A percentile compares a stretch with the other conserved stretches of the same genome.
phyloP scores from a whole-genome alignment of 2,329 filamentous ascomycete species.

The Colletotrichum costaricense region DNA sequence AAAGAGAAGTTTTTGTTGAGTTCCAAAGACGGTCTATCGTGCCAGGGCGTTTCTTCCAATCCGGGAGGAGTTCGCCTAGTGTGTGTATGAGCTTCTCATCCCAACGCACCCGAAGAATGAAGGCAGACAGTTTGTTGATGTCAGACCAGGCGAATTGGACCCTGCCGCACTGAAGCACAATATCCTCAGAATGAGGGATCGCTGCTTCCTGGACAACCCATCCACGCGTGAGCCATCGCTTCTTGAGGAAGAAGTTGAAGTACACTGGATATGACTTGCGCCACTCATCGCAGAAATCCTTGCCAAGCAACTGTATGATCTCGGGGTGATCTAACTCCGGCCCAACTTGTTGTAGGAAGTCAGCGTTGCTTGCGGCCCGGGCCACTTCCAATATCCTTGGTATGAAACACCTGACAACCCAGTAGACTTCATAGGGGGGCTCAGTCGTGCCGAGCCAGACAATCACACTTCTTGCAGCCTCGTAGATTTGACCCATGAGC shows the following conservation, averaged over 20 bases:
- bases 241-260: constrained; percentile 33
- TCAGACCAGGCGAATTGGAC: constrained; percentile 8
- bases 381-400: constrained; percentile 12
- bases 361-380: background rate
- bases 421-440: constrained; percentile 30
- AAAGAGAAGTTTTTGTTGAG: background rate
- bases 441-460: constrained; percentile 13
- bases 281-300: constrained; percentile 4
- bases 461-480: constrained; percentile 11
- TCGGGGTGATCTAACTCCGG: constrained; percentile 5
- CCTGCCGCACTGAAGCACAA: constrained; percentile 5
- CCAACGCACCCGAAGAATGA: background rate
- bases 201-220: constrained; percentile 40
- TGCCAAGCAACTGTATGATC: background rate
- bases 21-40: constrained; percentile 19
- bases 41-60: background rate
- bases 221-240: constrained; percentile 37
- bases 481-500: constrained; percentile 39
- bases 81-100: background rate
- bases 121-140: background rate
- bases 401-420: constrained; percentile 26
- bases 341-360: constrained; percentile 10
- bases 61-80: background rate
- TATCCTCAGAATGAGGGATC: constrained; percentile 23
- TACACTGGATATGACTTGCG: background rate